These are phyloP conservation scores for Yamadazyma mexicana DNA, from an alignment of 1,139 yeast genomes.

Conservation along the genomic window DNA sequence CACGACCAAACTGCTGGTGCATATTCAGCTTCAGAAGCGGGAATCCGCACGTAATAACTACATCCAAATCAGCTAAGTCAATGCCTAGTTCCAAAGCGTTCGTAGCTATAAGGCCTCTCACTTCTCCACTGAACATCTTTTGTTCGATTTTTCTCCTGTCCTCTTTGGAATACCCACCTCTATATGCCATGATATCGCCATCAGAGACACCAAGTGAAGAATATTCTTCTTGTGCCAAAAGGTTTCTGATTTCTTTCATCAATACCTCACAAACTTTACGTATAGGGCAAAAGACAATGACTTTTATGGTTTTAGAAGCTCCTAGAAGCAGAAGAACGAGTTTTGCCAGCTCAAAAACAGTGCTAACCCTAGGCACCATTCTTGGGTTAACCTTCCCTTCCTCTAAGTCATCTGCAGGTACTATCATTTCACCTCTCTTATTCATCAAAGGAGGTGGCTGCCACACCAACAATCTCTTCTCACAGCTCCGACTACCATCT, in stretches of 20 bases:
- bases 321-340: conserved; percentile 62
- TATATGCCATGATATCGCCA: conserved; percentile 82
- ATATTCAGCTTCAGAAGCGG: conserved; percentile 84
- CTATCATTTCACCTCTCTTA: conserved; percentile 50
- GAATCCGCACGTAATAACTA: conserved; percentile 89
- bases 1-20: conserved; percentile 95
- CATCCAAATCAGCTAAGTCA: conserved; percentile 89
- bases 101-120: conserved; percentile 88
- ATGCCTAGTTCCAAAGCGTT: conserved; percentile 94
- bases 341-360: conserved; percentile 74
- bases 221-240: conserved; percentile 27
- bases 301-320: conserved; percentile 55
- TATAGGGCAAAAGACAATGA: conserved; percentile 88
- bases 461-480: conserved; percentile 77
- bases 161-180: conserved; percentile 89
- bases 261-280: conserved; percentile 82
- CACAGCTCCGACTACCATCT: conserved; percentile 90
- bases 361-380: conserved; percentile 57
- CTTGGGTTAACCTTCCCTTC: conserved; percentile 15
- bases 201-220: conserved; percentile 41
- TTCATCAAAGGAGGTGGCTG: conserved; percentile 71
- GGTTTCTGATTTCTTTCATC: conserved; percentile 73
- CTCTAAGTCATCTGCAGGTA: conserved; percentile 3
- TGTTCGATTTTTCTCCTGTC: conserved; percentile 86
- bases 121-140: conserved; percentile 84